Evolutionary conservation across 345 rosid species (phyloP).

Genomic region (Trapa bicornis): DNA sequence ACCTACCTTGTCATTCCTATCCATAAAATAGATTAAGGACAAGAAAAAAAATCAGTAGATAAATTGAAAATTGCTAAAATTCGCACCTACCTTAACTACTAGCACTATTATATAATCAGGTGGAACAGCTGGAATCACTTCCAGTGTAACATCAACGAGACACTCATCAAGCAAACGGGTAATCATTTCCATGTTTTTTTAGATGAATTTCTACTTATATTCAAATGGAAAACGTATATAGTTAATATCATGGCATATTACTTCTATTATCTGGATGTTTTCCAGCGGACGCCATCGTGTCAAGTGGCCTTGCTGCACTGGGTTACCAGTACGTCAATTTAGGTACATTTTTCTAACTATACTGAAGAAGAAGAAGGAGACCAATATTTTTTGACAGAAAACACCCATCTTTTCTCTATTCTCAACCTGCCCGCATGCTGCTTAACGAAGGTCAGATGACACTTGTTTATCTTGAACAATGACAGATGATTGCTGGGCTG

Average conservation of each 20-base stretch:
- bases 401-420: background rate
- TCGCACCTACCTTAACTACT: too few species aligned
- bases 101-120: slow-evolving; percentile 4
- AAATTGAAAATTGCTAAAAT: too few species aligned
- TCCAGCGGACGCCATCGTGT: slow-evolving; percentile 40
- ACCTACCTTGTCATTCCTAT: too few species aligned
- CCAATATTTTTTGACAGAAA: background rate
- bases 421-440: background rate
- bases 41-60: too few species aligned
- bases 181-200: background rate
- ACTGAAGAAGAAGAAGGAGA: background rate
- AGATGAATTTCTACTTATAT: too few species aligned
- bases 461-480: background rate
- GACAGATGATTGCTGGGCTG: slow-evolving; percentile 44
- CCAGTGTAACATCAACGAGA: slow-evolving; percentile 27
- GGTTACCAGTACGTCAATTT: slow-evolving; percentile 35
- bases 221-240: too few species aligned
- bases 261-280: background rate
- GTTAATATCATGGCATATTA: too few species aligned
- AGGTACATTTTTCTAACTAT: slow-evolving; percentile 12
- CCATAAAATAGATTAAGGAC: too few species aligned
- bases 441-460: background rate
- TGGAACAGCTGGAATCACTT: slow-evolving; percentile 52
- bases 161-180: slow-evolving; percentile 30
- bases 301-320: slow-evolving; percentile 29